These are phyloP conservation scores for Pythium scleroteichum DNA, from an alignment of 352 stramenopile species.

Conservation along the genomic window DNA sequence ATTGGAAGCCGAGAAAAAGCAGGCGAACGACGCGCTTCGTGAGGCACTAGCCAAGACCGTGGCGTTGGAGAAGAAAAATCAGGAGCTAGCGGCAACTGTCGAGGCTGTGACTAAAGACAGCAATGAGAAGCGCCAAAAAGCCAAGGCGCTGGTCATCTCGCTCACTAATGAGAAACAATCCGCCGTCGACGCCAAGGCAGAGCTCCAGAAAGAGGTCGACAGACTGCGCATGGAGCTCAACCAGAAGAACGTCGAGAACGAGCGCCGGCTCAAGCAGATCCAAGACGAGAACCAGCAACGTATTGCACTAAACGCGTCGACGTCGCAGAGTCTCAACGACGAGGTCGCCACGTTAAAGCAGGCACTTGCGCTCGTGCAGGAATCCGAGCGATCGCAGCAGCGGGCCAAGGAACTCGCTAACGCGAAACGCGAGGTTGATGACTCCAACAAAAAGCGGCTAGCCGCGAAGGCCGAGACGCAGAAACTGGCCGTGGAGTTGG, in stretches of 20 bases:
- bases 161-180: conserved; percentile 68
- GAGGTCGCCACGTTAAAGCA: conserved; percentile 63
- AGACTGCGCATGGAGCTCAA: conserved; percentile 77
- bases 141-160: conserved; percentile 63
- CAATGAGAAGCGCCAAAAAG: conserved; percentile 70
- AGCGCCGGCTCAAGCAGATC: conserved; percentile 59
- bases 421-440: conserved; percentile 73
- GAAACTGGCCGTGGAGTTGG: conserved; percentile 73
- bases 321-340: conserved; percentile 53
- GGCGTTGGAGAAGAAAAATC: conserved; percentile 56
- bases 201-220: conserved; percentile 67
- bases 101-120: conserved; percentile 55
- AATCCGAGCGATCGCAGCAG: conserved; percentile 72
- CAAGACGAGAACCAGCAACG: conserved; percentile 60
- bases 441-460: conserved; percentile 80
- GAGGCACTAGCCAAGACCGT: conserved; percentile 40
- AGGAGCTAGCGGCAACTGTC: conserved; percentile 43
- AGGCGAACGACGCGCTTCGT: conserved; percentile 36
- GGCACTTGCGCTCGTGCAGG: conserved; percentile 57
- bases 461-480: conserved; percentile 82
- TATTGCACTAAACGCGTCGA: conserved; percentile 39
- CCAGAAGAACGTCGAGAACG: conserved; percentile 73
- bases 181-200: conserved; percentile 43
- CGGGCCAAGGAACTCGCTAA: conserved; percentile 62
- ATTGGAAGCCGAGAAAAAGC: conserved; percentile 47